Conservation (phyloP, 1,284 basidiomycete species). For the Cryptococcus sp. region DNA sequence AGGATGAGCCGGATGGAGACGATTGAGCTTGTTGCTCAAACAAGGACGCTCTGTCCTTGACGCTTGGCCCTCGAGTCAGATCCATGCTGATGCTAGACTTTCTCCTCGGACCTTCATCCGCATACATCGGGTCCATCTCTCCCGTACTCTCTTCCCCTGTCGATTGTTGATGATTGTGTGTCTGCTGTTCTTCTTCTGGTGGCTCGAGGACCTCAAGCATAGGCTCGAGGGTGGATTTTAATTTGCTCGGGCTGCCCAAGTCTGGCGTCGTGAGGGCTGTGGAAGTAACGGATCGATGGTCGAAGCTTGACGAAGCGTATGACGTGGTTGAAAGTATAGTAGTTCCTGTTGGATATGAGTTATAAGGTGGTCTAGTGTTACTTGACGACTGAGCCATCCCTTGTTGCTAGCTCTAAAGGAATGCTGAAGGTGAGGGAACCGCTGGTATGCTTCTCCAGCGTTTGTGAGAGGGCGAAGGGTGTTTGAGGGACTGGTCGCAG, state of each 20-base stretch:
- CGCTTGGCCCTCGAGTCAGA: constrained; percentile 25
- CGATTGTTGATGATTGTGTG: no score
- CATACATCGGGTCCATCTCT: constrained; percentile 11
- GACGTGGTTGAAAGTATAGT: constrained; percentile 29
- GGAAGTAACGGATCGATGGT: constrained; percentile 15
- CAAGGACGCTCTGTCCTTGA: constrained; percentile 28
- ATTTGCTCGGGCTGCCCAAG: constrained; percentile 21
- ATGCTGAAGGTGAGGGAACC: no score
- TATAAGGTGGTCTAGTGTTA: constrained; percentile 9
- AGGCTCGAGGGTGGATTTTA: constrained; percentile 19
- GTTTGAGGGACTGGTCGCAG: no score
- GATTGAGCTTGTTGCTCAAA: constrained; percentile 29
- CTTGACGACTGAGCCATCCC: not conserved
- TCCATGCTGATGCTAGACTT: constrained; percentile 13
- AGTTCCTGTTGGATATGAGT: constrained; percentile 22
- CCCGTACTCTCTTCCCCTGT: not conserved
- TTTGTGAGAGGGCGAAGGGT: no score
- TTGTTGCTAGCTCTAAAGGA: not conserved
- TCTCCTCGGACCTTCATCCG: constrained; percentile 10
- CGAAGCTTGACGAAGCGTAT: constrained; percentile 16
- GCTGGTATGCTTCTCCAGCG: no score
- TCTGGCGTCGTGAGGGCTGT: constrained; percentile 38
- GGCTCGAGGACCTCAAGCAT: constrained; percentile 24
- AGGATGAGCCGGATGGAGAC: constrained; percentile 11
- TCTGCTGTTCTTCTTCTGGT: constrained; percentile 1